Conservation (phyloP, 169 alveolate genomes). For the Amoebophrya sp. region DNA sequence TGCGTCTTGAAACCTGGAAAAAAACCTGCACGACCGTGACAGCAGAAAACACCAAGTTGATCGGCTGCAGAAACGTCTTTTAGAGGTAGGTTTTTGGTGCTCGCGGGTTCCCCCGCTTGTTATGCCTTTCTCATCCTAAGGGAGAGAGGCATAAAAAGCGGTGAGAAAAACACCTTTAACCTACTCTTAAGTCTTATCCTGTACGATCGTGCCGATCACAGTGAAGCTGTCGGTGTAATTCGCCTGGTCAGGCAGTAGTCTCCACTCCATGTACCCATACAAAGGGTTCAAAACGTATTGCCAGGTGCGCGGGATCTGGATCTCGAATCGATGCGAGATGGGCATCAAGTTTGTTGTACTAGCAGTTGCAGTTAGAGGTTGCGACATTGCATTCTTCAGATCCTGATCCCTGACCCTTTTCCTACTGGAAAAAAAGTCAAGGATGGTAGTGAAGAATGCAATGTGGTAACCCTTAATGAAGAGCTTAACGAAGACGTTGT, state of each 20-base stretch:
- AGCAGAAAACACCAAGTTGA: not conserved
- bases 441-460: no score
- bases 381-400: no score
- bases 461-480: no score
- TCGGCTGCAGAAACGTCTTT: not conserved
- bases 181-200: no score
- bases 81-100: not conserved
- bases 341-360: no score
- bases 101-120: not conserved
- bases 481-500: no score
- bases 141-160: no score
- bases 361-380: not conserved
- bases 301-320: not conserved
- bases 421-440: not conserved
- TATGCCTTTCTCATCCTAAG: not conserved
- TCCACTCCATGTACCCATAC: not conserved
- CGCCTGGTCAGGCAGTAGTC: not conserved
- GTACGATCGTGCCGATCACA: not conserved
- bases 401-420: no score
- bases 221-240: not conserved
- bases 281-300: not conserved
- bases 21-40: no score
- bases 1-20: not conserved
- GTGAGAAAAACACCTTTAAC: no score
- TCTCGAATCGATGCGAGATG: not conserved